These are phyloP conservation scores for Daldinia childiae DNA, from an alignment of 495 filamentous ascomycete species.

Conservation along the genomic window DNA sequence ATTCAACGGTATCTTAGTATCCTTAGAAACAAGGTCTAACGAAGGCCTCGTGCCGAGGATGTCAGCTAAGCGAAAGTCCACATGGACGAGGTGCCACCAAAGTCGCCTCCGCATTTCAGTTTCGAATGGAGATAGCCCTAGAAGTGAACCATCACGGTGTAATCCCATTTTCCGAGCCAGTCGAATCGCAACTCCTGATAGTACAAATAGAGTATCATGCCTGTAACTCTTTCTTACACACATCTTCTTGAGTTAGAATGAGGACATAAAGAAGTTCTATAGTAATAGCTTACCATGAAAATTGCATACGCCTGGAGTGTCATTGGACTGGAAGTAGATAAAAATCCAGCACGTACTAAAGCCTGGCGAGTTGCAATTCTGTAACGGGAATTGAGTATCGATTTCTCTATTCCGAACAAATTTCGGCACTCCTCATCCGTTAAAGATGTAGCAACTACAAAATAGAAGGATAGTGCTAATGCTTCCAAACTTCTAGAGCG, in stretches of 20 bases:
- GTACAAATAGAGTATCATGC: slow-evolving; percentile 55
- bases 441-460: slow-evolving; percentile 53
- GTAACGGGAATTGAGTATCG: slow-evolving; percentile 53
- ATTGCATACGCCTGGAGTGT: slow-evolving; percentile 32
- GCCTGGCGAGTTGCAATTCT: slow-evolving; percentile 56
- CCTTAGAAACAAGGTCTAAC: slow-evolving; percentile 50
- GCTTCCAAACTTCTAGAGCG: slow-evolving; percentile 55
- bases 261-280: background rate
- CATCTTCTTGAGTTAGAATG: slow-evolving; percentile 43
- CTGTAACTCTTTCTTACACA: slow-evolving; percentile 56
- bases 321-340: slow-evolving; percentile 33
- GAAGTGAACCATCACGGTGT: slow-evolving; percentile 56
- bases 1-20: slow-evolving; percentile 47
- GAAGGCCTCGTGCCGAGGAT: slow-evolving; percentile 63
- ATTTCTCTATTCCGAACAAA: slow-evolving; percentile 55
- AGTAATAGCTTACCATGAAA: slow-evolving; percentile 20
- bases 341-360: slow-evolving; percentile 57
- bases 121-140: slow-evolving; percentile 52
- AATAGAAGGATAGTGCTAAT: slow-evolving; percentile 63
- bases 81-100: slow-evolving; percentile 49
- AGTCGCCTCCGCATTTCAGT: slow-evolving; percentile 51
- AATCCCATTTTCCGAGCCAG: slow-evolving; percentile 62
- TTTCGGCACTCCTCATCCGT: slow-evolving; percentile 50
- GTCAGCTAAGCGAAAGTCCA: slow-evolving; percentile 54
- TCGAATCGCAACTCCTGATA: slow-evolving; percentile 58